Conservation (phyloP, 2,329 filamentous ascomycete species). For the Arthrobotrys musiformis region DNA sequence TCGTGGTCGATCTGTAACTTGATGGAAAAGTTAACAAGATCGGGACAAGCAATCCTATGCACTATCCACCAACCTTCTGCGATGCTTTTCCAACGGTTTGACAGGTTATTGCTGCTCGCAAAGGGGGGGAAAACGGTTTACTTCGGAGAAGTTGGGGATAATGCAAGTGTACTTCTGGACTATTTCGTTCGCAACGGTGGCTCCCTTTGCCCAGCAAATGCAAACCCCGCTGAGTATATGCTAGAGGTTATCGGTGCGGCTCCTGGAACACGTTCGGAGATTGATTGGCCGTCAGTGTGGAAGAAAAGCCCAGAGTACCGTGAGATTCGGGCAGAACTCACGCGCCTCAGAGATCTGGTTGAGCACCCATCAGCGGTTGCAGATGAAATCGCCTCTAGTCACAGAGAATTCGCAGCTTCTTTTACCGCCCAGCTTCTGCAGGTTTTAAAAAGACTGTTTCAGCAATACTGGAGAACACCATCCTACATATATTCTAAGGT, state of each 20-base stretch:
- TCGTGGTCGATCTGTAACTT: constrained; percentile 92
- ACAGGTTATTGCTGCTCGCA: constrained; percentile 81
- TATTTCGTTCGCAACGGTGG: constrained; percentile 82
- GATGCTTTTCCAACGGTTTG: constrained; percentile 92
- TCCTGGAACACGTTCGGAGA: constrained; percentile 66
- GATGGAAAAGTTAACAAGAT: constrained; percentile 87
- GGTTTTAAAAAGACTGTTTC: constrained; percentile 79
- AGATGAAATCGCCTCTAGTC: constrained; percentile 67
- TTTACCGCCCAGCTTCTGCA: constrained; percentile 74
- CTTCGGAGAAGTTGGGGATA: constrained; percentile 80
- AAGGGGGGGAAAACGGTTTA: constrained; percentile 82
- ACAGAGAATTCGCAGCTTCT: constrained; percentile 82
- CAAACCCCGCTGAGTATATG: constrained; percentile 88
- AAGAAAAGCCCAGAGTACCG: constrained; percentile 65
- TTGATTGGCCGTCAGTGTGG: constrained; percentile 67
- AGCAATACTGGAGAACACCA: constrained; percentile 91
- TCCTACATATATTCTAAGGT: constrained; percentile 88
- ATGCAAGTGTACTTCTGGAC: constrained; percentile 73
- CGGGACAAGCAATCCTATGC: constrained; percentile 92
- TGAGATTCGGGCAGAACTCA: constrained; percentile 65
- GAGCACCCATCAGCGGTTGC: constrained; percentile 54
- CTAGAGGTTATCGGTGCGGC: constrained; percentile 69
- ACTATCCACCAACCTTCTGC: constrained; percentile 98
- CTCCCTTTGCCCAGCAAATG: constrained; percentile 71
- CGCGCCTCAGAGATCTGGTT: constrained; percentile 61